phyloP scores from a whole-genome alignment of 495 filamentous ascomycete genomes.

The Platismatia glauca region DNA sequence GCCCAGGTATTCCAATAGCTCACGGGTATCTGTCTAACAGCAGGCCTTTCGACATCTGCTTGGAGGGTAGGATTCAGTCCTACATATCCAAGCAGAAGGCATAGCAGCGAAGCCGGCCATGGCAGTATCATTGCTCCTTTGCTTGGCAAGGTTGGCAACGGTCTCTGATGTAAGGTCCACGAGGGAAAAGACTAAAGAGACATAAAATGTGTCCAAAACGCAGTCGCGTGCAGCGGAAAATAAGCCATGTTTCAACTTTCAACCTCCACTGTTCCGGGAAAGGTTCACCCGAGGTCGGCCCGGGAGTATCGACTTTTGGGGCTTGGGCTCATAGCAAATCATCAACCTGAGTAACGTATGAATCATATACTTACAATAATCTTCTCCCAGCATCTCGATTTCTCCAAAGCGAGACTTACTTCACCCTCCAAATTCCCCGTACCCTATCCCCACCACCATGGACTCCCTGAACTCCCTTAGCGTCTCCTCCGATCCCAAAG shows the following conservation, averaged over 20 bases:
- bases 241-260: neutral
- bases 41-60: conserved; percentile 11
- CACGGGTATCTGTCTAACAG: conserved; percentile 52
- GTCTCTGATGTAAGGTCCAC: neutral
- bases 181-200: conserved; percentile 1
- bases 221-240: conserved; percentile 13
- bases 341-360: no score
- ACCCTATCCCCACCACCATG: conserved; percentile 25
- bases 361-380: no score
- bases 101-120: conserved; percentile 17
- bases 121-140: conserved; percentile 11
- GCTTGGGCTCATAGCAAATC: no score
- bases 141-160: neutral
- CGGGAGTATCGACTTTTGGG: no score
- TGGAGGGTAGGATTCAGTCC: conserved; percentile 18
- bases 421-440: neutral
- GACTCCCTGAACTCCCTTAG: conserved; percentile 21
- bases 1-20: conserved; percentile 3
- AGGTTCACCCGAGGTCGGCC: conserved; percentile 10
- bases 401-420: neutral
- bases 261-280: conserved; percentile 4
- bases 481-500: conserved; percentile 48
- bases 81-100: conserved; percentile 23
- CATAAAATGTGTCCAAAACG: neutral
- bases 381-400: no score